A percentile compares a stretch with the other conserved stretches of the same genome.
These are phyloP conservation scores for Sphenostylis stenocarpa DNA, from an alignment of 306 rosid genomes.

Conservation along the genomic window DNA sequence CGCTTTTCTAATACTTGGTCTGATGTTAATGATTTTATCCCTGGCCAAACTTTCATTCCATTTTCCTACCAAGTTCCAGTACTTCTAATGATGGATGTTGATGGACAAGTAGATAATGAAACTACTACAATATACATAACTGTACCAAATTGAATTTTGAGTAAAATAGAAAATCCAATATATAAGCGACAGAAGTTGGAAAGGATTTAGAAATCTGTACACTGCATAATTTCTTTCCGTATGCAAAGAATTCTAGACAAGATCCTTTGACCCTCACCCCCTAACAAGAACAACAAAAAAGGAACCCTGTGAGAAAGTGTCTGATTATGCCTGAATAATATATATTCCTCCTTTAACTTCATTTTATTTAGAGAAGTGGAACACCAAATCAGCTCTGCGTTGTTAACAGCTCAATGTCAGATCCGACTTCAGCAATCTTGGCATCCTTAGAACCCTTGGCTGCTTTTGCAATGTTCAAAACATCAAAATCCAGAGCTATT, in stretches of 20 bases:
- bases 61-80: background rate
- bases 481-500: conserved; percentile 87
- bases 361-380: background rate
- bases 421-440: conserved; percentile 84
- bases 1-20: background rate
- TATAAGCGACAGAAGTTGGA: background rate
- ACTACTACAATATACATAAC: background rate
- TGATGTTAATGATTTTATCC: background rate
- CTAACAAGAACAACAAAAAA: background rate
- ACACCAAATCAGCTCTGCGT: conserved; percentile 47
- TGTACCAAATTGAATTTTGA: background rate
- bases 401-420: conserved; percentile 69
- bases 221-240: background rate
- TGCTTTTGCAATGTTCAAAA: conserved; percentile 67
- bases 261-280: background rate
- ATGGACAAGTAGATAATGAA: background rate
- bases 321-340: too few species aligned
- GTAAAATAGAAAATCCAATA: background rate
- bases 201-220: conserved; percentile 11
- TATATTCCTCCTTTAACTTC: conserved; percentile 16
- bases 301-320: background rate
- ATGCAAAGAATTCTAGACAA: background rate
- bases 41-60: background rate
- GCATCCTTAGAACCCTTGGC: conserved; percentile 71
- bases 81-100: background rate